phyloP scores from a whole-genome alignment of 106 monocot genomes.

The Apostasia ramifera region DNA sequence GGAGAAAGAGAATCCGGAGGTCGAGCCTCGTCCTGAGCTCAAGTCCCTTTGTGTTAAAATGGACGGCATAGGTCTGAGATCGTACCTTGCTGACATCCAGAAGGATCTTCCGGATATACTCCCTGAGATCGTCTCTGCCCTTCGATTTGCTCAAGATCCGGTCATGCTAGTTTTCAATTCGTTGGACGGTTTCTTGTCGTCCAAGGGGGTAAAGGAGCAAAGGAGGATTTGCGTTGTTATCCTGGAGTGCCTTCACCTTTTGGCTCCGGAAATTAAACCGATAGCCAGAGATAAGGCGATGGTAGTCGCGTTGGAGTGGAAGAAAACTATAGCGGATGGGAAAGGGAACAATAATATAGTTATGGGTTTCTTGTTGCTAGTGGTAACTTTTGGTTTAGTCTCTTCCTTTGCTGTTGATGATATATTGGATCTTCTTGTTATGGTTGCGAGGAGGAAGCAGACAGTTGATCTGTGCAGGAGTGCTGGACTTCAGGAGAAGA shows the following conservation, averaged over 20 bases:
- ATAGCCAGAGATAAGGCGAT: constrained; percentile 25
- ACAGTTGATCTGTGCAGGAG: constrained; percentile 29
- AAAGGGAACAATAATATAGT: constrained; percentile 14
- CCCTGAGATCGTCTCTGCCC: constrained; percentile 27
- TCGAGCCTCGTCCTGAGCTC: constrained; percentile 26
- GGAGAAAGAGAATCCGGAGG: background rate
- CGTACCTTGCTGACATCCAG: constrained; percentile 24
- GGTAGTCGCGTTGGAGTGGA: constrained; percentile 43
- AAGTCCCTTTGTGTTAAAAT: constrained; percentile 28
- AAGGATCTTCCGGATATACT: constrained; percentile 18
- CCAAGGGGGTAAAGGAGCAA: background rate
- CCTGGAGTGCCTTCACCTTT: constrained; percentile 25
- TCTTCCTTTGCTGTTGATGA: constrained; percentile 29
- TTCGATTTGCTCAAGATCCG: constrained; percentile 31
- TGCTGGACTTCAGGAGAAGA: constrained; percentile 28
- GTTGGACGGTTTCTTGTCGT: constrained; percentile 15
- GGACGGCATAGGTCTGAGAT: constrained; percentile 31
- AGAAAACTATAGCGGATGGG: constrained; percentile 22
- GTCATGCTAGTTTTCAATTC: constrained; percentile 38
- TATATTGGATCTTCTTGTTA: constrained; percentile 34
- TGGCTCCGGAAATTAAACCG: constrained; percentile 20
- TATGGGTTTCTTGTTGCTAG: constrained; percentile 43
- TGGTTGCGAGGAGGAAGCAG: constrained; percentile 26
- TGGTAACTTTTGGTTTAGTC: constrained; percentile 25
- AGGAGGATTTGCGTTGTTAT: constrained; percentile 40